Evolutionary conservation across 2,329 filamentous ascomycete genomes (phyloP), one percentile per base, ranked within the genome.

Genomic region (Blastomyces parvus): DNA sequence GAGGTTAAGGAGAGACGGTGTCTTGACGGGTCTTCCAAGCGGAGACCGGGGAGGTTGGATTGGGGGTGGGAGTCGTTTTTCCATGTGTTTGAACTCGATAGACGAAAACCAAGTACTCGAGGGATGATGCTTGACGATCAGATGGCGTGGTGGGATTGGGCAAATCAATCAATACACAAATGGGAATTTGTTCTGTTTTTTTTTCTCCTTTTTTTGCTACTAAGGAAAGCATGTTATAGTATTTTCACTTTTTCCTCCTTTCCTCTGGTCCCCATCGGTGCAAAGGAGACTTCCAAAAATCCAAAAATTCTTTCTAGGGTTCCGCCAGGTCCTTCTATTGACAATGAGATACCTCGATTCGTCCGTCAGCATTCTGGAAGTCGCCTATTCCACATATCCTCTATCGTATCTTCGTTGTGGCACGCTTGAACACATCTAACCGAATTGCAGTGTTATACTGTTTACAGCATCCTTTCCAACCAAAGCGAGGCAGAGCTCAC

Each of bases 181-280:
- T 38, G 59, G 46, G 46, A 60, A 60, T 60, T 33, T 4, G 44
- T 42, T 14, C 14, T 11, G 13, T 50, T 27, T 50, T 50, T 50
- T 27, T 50, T 27, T 27, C 9, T 48, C 22, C 22, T n/a, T 25
- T 9, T 57, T 30, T 52, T 61, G 53, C 36, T 25, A 4, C 36
- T 52, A 36, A 46, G 46, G 42, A 61, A 61, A 61, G 59, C 59
- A 61, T 61, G 59, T 61, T 61, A 61, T 53, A 61, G 59, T 61
- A 61, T 50, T 40, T 61, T 61, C 46, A n/a, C 22, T 27, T 52
- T 52, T 60, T 38, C 50, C 13, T 53, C 33, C 36, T 52, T 36
- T 52, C 44, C 19, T 33, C 30, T 36, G 27, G 33, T 33, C 8
- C 27, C 52, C 30, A 33, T n/a, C 5, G 52, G 19, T 36, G 52